Evolutionary conservation across 169 alveolate genomes (phyloP).

Genomic region (Babesia ovis): DNA sequence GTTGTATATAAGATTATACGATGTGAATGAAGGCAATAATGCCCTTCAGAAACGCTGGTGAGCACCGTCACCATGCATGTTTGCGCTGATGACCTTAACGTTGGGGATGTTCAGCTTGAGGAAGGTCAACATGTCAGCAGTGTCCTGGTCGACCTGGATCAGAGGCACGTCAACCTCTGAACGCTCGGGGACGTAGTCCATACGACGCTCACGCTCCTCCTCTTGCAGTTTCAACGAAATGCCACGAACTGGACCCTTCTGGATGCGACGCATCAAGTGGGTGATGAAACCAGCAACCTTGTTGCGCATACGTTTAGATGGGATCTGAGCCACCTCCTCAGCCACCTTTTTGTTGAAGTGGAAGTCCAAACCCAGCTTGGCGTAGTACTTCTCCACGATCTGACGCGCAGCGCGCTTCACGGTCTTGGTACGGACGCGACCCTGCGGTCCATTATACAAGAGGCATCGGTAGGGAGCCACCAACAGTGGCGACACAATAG

Average conservation of each 20-base stretch:
- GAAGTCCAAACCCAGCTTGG: constrained; percentile 95
- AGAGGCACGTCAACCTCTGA: constrained; percentile 90
- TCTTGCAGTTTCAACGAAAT: constrained; percentile 99
- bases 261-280: constrained; percentile 92
- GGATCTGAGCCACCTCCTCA: constrained; percentile 98
- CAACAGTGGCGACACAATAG: too few species aligned
- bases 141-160: constrained; percentile 87
- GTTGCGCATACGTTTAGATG: constrained; percentile 97
- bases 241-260: constrained; percentile 99
- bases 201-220: constrained; percentile 98
- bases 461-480: too few species aligned
- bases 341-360: constrained; percentile 98
- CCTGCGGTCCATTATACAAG: constrained; percentile 82
- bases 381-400: constrained; percentile 97
- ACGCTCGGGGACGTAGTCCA: constrained; percentile 96
- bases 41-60: constrained; percentile 40
- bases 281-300: constrained; percentile 97
- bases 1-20: background rate
- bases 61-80: constrained; percentile 45
- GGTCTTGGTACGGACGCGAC: constrained; percentile 99
- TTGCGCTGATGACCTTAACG: constrained; percentile 70
- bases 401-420: constrained; percentile 99
- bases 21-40: background rate
- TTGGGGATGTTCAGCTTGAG: constrained; percentile 81
- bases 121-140: constrained; percentile 86